Evolutionary conservation across 2,329 filamentous ascomycete species (phyloP).

Genomic region (Lasiodiplodia citricola): DNA sequence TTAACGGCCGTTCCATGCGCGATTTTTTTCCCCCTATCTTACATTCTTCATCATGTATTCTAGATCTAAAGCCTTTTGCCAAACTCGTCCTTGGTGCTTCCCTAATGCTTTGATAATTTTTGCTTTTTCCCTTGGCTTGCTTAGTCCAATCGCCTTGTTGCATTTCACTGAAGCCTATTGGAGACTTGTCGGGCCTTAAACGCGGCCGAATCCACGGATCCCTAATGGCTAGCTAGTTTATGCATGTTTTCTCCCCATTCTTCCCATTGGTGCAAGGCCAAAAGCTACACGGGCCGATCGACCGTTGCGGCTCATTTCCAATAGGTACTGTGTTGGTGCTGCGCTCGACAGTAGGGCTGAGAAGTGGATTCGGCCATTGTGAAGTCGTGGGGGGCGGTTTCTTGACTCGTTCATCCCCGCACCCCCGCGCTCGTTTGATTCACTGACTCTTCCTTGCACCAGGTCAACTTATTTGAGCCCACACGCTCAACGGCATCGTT

Average conservation of each 20-base stretch:
- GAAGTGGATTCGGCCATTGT: neutral
- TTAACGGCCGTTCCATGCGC: neutral
- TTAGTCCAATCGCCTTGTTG: neutral
- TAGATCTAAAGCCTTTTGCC: neutral
- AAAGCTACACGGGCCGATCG: neutral
- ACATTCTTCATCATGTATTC: too few species aligned
- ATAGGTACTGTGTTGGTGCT: neutral
- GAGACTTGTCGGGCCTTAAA: neutral
- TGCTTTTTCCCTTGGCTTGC: neutral
- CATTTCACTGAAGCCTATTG: neutral
- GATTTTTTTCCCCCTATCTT: neutral
- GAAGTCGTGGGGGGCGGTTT: neutral
- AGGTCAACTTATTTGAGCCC: neutral
- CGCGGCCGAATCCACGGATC: neutral
- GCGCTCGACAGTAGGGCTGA: neutral
- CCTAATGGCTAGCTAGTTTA: neutral
- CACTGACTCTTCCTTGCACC: neutral
- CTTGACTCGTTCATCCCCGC: neutral
- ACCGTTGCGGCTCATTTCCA: neutral
- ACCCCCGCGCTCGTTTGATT: slow-evolving; percentile 1
- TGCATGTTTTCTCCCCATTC: neutral
- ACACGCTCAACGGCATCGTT: neutral
- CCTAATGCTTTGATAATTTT: neutral
- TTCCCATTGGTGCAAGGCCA: neutral
- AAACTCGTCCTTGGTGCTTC: neutral